Evolutionary conservation across 441 rosid genomes (phyloP), one percentile per base, ranked within the genome.

Genomic region (Hura crepitans): DNA sequence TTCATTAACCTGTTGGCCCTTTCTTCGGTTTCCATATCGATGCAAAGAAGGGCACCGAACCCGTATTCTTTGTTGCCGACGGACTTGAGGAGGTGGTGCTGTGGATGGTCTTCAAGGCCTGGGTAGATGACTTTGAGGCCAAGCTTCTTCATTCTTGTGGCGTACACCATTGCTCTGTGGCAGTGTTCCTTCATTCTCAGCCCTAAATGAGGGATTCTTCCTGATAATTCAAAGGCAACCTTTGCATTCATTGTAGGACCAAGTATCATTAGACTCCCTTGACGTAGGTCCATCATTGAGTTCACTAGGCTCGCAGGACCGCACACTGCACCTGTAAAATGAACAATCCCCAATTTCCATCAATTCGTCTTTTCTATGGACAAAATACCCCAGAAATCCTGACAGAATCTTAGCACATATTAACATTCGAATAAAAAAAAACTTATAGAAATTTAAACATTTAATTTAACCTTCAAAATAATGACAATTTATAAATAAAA

Each of bases 201-300:
- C 70, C 85, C 81, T 69, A 92, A 71, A 72, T 94, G 97, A 62
- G 99, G 99, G 55, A 92, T 78, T 27, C 97, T 80, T 65, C 88
- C 94, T 0, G 97, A 89, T 4, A 94, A 78, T 62, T 92, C 97
- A 51, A 87, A 92, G 3, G 99, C 99, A 13, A 92, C 97, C 72
- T 94, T 94, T 12, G 99, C 85, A 57, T 94, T 94, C 99, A 92
- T 92, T 30, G 97, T 94, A 46, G 97, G 97, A 28, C 99, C 99
- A 0, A 94, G 73, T n/a, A 94, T 86, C 99, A 94, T 90, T 28
- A 92, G 47, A 8, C 92, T 22, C 15, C 99, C 99, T 56, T 89
- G 96, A 72, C 83, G 92, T 7, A 92, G 90, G 72, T 90, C 97
- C 99, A 94, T 94, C 99, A 94, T 92, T 20, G 91, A 86, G 79